Evolutionary conservation across 2,329 filamentous ascomycete species (phyloP), one percentile per base, ranked within the genome.

Genomic region (Phaeosphaeria sp.): DNA sequence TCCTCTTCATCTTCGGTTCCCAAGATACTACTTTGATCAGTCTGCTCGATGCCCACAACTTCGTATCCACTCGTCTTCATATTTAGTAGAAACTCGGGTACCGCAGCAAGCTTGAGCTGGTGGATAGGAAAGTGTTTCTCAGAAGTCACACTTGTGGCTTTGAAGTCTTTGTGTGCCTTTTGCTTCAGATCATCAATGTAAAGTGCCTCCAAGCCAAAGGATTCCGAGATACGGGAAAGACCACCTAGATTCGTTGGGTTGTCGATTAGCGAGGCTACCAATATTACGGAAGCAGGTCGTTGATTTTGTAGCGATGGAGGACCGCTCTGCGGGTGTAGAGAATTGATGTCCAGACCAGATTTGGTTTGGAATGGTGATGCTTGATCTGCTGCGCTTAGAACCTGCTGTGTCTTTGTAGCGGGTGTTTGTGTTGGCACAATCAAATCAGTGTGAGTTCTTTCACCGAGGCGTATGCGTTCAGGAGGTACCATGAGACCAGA

Each of bases 31-130:
- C 78, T 81, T 1, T 78, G 74, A 66, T 84, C 82, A 18, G 83
- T 85, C 72, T 85, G 83, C 68, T 85, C 83, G 9, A 85, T 80
- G 0, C 82, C 83, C 3, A 85, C 79, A n/a, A 83, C 75, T n/a
- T 72, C 74, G 54, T 79, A 85, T 0, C 82, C 83, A 48, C 80
- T 76, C n/a, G 65, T 68, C 61, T 81, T 81, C 67, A 78, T 77
- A 17, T 65, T 62, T 0, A 72, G 64, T 4, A 85, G 62, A 44
- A 79, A 83, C 1, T 64, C 65, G 0, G 78, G 73, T 0, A 81
- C 63, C 5, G 58, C 67, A 0, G 54, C 27, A 3, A 65, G 64
- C 46, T 72, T 72, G 1, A 79, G 59, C 50, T 80, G 76, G 10
- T 72, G 57, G 53, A 85, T 82, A 0, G 79, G 77, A 6, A 85